Evolutionary conservation across 805 yeast genomes (phyloP).

Genomic region (Hagleromyces aurorensis): DNA sequence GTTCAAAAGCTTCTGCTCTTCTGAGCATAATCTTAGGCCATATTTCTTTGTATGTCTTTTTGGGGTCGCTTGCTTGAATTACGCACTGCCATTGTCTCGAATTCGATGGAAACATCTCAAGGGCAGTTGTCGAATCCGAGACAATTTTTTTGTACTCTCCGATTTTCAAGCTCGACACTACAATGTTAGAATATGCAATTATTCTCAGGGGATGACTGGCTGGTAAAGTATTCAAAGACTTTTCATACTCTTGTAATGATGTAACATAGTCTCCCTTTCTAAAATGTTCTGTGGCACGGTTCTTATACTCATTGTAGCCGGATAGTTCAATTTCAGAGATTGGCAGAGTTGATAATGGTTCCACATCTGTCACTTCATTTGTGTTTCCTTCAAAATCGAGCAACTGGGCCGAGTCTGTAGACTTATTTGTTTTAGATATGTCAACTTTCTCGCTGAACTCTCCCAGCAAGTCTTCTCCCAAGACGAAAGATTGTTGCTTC

Average conservation of each 20-base stretch:
- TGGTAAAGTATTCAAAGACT: constrained; percentile 53
- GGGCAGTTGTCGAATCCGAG: constrained; percentile 26
- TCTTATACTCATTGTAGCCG: constrained; percentile 40
- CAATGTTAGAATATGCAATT: constrained; percentile 67
- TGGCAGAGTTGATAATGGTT: constrained; percentile 8
- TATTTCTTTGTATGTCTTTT: constrained; percentile 41
- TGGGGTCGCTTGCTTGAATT: constrained; percentile 30
- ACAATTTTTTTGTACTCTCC: constrained; percentile 51
- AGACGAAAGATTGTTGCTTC: neutral
- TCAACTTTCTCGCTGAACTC: constrained; percentile 7
- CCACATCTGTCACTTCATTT: neutral
- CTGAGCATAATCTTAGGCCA: constrained; percentile 64
- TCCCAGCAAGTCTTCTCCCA: constrained; percentile 9
- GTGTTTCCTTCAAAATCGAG: constrained; percentile 12
- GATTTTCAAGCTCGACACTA: constrained; percentile 53
- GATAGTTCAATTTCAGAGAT: constrained; percentile 26
- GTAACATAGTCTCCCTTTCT: constrained; percentile 73
- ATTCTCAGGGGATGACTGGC: constrained; percentile 54
- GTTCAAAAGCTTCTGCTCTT: constrained; percentile 80
- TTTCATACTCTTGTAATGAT: constrained; percentile 55
- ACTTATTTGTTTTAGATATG: neutral
- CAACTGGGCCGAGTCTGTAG: constrained; percentile 5
- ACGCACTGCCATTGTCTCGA: constrained; percentile 36
- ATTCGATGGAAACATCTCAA: constrained; percentile 29
- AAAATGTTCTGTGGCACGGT: constrained; percentile 55